Conservation (phyloP, 169 alveolate species). For the Perkinsus olseni region DNA sequence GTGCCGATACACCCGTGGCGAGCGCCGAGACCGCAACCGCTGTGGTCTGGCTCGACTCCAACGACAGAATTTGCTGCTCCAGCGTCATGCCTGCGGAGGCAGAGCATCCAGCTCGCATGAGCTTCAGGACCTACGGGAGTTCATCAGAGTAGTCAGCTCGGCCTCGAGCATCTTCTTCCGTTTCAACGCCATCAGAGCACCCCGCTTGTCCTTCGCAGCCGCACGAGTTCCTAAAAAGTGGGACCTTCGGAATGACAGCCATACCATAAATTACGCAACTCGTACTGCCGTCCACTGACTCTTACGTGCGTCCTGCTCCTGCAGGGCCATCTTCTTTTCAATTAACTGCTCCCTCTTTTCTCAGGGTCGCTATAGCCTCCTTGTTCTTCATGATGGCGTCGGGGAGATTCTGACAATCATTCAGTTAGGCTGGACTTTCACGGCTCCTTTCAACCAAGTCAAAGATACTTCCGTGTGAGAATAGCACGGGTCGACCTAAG, state of each 20-base stretch:
- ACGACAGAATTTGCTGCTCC: conserved; percentile 21
- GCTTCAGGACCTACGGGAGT: not conserved
- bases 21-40: conserved; percentile 22
- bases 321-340: conserved; percentile 1
- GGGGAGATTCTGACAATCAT: conserved; percentile 1
- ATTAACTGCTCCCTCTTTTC: conserved; percentile 22
- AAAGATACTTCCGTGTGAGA: not conserved
- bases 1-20: conserved; percentile 18
- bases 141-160: conserved; percentile 15
- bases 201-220: conserved; percentile 12
- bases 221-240: not conserved
- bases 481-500: not conserved
- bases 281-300: too few species aligned
- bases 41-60: conserved; percentile 23
- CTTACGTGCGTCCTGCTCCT: not conserved
- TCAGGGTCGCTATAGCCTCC: conserved; percentile 15
- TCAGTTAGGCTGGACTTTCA: too few species aligned
- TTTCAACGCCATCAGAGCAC: conserved; percentile 21
- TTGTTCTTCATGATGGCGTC: conserved; percentile 16
- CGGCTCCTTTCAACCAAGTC: too few species aligned
- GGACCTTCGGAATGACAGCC: too few species aligned
- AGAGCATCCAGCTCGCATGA: too few species aligned
- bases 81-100: not conserved
- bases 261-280: too few species aligned
- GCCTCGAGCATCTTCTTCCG: conserved; percentile 14